Percentiles rank a stretch among this genome's conserved stretches.
Conservation (phyloP, 2,329 filamentous ascomycete species). For the Verticillium dahliae region DNA sequence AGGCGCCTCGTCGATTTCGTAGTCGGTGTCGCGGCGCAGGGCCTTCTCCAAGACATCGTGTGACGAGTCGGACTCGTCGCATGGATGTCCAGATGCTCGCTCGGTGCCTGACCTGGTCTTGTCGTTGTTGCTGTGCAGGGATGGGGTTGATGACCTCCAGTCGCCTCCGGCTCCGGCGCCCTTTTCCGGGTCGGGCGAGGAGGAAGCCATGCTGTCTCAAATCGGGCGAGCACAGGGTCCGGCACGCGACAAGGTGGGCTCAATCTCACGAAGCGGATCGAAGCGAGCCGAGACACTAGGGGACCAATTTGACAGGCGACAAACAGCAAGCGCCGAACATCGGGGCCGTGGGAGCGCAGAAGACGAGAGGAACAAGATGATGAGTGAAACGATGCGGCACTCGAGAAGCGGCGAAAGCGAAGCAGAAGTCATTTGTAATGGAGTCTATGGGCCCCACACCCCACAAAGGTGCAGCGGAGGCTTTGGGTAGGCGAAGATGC, state of each 20-base stretch:
- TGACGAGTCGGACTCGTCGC: constrained; percentile 10
- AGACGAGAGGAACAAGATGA: neutral
- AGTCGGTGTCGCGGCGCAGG: constrained; percentile 31
- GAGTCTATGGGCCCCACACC: neutral
- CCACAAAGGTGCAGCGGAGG: neutral
- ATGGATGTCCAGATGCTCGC: constrained; percentile 1
- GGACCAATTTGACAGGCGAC: neutral
- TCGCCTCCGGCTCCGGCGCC: constrained; percentile 5
- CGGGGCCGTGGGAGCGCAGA: neutral
- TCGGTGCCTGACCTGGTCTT: neutral
- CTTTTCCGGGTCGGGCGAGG: constrained; percentile 5
- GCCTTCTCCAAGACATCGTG: constrained; percentile 29
- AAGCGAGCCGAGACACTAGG: neutral
- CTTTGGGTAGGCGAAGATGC: neutral
- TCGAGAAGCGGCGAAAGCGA: neutral
- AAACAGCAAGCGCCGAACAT: neutral
- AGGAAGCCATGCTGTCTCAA: constrained; percentile 3
- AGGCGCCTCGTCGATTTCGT: constrained; percentile 9
- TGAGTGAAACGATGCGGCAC: neutral
- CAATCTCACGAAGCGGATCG: neutral
- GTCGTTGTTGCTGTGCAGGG: constrained; percentile 5
- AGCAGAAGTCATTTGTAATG: neutral
- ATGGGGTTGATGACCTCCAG: constrained; percentile 3
- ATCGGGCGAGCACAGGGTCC: neutral
- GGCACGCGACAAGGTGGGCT: neutral